Conservation (phyloP, 345 rosid species). For the Mercurialis annua region DNA sequence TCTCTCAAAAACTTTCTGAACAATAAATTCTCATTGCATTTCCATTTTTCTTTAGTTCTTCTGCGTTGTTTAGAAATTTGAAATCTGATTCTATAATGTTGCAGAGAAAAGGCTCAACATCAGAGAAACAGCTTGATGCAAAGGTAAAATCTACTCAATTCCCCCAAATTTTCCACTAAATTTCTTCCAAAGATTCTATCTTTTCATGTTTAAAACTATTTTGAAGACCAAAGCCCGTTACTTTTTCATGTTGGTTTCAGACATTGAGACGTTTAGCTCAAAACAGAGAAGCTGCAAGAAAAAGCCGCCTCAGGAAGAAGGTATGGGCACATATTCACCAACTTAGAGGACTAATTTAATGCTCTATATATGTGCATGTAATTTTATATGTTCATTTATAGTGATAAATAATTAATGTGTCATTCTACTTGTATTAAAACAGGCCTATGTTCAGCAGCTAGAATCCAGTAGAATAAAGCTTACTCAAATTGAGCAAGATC, state of each 20-base stretch:
- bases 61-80: not conserved
- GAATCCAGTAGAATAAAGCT: slow-evolving; percentile 91
- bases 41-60: not conserved
- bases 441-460: slow-evolving; percentile 98
- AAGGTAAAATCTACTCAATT: slow-evolving; percentile 49
- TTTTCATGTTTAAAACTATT: not conserved
- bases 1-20: slow-evolving; percentile 1
- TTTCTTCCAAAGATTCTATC: not conserved
- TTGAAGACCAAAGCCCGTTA: not conserved
- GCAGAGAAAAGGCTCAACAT: slow-evolving; percentile 83
- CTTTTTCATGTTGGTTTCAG: slow-evolving; percentile 38
- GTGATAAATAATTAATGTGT: not conserved
- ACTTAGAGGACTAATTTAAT: not conserved
- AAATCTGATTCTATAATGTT: slow-evolving; percentile 21
- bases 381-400: not conserved
- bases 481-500: slow-evolving; percentile 87
- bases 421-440: slow-evolving; percentile 22
- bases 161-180: not conserved
- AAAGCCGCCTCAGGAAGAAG: slow-evolving; percentile 97
- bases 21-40: not conserved
- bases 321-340: slow-evolving; percentile 26
- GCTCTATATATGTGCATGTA: not conserved
- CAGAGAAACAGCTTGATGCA: slow-evolving; percentile 85
- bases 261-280: slow-evolving; percentile 96
- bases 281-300: slow-evolving; percentile 99